A percentile compares a stretch with the other conserved stretches of the same genome.
Evolutionary conservation across 2,329 filamentous ascomycete species (phyloP).

Genomic region (Nothophaeocryptopus gaeumannii): DNA sequence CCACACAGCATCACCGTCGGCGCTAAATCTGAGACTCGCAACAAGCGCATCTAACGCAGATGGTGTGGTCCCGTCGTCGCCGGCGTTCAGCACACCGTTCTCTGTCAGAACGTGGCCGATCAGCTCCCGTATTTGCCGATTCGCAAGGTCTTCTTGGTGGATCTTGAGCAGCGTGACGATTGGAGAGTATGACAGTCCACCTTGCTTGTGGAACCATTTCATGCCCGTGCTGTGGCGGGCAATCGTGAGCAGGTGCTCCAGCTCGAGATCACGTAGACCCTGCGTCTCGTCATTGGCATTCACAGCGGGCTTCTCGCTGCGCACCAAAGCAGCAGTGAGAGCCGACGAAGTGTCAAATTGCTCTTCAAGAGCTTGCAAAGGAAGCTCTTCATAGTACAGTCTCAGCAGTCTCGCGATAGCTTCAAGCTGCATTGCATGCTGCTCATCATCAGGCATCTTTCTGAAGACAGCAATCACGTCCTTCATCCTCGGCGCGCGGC

Average conservation of each 20-base stretch:
- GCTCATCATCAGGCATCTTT: slow-evolving; percentile 62
- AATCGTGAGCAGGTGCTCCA: slow-evolving; percentile 78
- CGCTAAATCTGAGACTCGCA: slow-evolving; percentile 40
- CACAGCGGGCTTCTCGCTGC: slow-evolving; percentile 15
- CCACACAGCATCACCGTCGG: slow-evolving; percentile 50
- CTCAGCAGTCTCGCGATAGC: slow-evolving; percentile 73
- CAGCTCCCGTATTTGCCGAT: slow-evolving; percentile 40
- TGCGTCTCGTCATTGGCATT: slow-evolving; percentile 43
- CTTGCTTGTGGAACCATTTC: slow-evolving; percentile 81
- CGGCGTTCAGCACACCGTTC: slow-evolving; percentile 61
- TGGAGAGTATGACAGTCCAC: slow-evolving; percentile 62
- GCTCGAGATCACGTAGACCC: slow-evolving; percentile 64
- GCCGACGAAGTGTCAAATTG: slow-evolving; percentile 84
- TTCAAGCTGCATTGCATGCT: slow-evolving; percentile 66
- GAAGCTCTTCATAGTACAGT: slow-evolving; percentile 81
- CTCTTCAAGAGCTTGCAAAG: slow-evolving; percentile 73
- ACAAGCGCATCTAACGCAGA: slow-evolving; percentile 45
- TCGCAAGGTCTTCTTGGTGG: slow-evolving; percentile 38
- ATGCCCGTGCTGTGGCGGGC: slow-evolving; percentile 78
- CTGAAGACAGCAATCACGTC: slow-evolving; percentile 74
- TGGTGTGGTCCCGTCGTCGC: slow-evolving; percentile 25
- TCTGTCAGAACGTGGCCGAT: slow-evolving; percentile 56
- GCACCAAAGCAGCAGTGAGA: slow-evolving; percentile 65
- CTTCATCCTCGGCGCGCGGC: slow-evolving; percentile 76
- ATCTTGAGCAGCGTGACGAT: slow-evolving; percentile 69